Evolutionary conservation across 2,329 filamentous ascomycete species (phyloP).

Genomic region (Aspergillus aculeatus): DNA sequence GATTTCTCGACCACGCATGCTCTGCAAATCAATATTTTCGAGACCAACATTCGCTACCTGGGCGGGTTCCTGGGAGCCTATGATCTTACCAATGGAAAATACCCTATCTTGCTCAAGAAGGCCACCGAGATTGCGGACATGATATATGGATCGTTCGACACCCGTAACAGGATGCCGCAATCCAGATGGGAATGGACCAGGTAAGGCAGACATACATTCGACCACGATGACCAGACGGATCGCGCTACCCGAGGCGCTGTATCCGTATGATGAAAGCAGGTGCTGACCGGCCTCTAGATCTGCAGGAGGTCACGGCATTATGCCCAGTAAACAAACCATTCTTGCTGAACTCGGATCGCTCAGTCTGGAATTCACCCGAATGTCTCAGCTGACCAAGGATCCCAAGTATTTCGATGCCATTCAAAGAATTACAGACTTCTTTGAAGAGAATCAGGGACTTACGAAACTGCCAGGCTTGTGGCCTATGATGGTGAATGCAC

Average conservation of each 20-base stretch:
- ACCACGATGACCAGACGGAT: neutral
- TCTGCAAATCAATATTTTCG: slow-evolving; percentile 77
- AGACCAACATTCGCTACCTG: slow-evolving; percentile 87
- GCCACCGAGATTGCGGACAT: slow-evolving; percentile 79
- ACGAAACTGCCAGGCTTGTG: slow-evolving; percentile 77
- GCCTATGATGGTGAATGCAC: slow-evolving; percentile 68
- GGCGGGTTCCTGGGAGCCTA: slow-evolving; percentile 83
- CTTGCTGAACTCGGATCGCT: slow-evolving; percentile 73
- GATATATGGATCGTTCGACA: slow-evolving; percentile 81
- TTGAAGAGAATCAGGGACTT: slow-evolving; percentile 70
- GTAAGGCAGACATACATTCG: slow-evolving; percentile 28
- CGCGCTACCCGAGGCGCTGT: neutral
- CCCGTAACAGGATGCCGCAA: slow-evolving; percentile 87
- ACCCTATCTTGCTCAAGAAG: slow-evolving; percentile 71
- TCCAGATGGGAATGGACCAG: slow-evolving; percentile 78
- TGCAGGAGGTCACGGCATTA: slow-evolving; percentile 29
- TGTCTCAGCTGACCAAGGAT: slow-evolving; percentile 79
- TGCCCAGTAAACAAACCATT: slow-evolving; percentile 62
- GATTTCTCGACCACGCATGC: slow-evolving; percentile 76
- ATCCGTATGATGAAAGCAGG: neutral
- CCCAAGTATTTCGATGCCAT: slow-evolving; percentile 87
- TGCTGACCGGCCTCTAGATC: slow-evolving; percentile 24
- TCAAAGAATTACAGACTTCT: slow-evolving; percentile 75
- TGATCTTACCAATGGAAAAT: slow-evolving; percentile 73
- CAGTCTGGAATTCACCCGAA: slow-evolving; percentile 84